Evolutionary conservation across 2,329 filamentous ascomycete species (phyloP).

Genomic region (Neonectria ditissima): DNA sequence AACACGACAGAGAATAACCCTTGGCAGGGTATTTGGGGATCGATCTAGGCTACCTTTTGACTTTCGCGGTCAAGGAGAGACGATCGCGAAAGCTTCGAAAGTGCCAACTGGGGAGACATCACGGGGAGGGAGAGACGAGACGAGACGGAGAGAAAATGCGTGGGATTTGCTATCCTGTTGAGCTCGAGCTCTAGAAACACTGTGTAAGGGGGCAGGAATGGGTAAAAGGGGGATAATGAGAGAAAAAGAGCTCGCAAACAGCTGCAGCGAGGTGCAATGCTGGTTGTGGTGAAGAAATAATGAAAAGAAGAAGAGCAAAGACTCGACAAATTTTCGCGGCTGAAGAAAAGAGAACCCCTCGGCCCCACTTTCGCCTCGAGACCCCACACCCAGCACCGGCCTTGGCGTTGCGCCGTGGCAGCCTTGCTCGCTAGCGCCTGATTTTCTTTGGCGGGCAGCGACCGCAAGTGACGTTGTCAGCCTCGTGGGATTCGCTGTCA

Average conservation of each 20-base stretch:
- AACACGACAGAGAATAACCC: slow-evolving; percentile 94
- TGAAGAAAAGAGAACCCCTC: slow-evolving; percentile 10
- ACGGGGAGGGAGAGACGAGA: slow-evolving; percentile 19
- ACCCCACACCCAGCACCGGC: slow-evolving; percentile 28
- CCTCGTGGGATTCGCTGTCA: slow-evolving; percentile 16
- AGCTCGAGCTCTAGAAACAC: background rate
- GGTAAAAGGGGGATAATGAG: background rate
- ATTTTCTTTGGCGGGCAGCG: slow-evolving; percentile 2
- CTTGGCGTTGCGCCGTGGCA: slow-evolving; percentile 9
- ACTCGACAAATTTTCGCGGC: slow-evolving; percentile 26
- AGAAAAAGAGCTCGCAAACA: background rate
- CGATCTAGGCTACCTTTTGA: slow-evolving; percentile 89
- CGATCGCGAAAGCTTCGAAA: slow-evolving; percentile 91
- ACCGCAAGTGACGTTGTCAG: slow-evolving; percentile 18
- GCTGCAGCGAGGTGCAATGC: slow-evolving; percentile 7
- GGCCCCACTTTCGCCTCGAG: slow-evolving; percentile 34
- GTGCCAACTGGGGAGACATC: slow-evolving; percentile 65
- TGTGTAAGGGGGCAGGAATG: background rate
- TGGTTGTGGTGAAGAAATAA: slow-evolving; percentile 9
- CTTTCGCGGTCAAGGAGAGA: slow-evolving; percentile 78
- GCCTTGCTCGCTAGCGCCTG: slow-evolving; percentile 8
- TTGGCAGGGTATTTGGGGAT: slow-evolving; percentile 85
- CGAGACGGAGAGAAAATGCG: slow-evolving; percentile 9
- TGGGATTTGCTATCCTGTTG: slow-evolving; percentile 31
- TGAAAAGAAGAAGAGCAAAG: slow-evolving; percentile 30